phyloP scores from a whole-genome alignment of 2,329 filamentous ascomycete genomes.

The Geoglossum cookeanum region DNA sequence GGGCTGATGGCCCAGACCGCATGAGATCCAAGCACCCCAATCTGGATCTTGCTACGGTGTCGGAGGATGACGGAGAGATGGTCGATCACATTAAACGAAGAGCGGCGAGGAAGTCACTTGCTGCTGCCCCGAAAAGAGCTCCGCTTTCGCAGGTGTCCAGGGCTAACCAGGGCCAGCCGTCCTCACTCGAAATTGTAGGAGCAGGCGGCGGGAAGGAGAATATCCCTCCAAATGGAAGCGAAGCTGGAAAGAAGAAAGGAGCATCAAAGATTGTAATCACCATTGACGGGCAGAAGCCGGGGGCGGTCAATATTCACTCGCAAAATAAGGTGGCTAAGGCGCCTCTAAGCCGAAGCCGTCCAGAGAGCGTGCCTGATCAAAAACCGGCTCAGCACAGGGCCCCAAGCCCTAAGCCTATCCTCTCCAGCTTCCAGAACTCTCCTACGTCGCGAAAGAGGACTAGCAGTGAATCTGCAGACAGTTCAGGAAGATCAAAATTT shows the following conservation, averaged over 20 bases:
- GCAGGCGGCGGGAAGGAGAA: conserved; percentile 43
- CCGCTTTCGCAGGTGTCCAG: conserved; percentile 28
- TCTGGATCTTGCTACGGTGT: background rate
- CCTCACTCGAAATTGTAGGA: conserved; percentile 28
- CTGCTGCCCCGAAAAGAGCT: conserved; percentile 27
- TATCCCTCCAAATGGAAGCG: conserved; percentile 29
- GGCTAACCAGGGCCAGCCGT: conserved; percentile 22
- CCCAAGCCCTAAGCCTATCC: background rate
- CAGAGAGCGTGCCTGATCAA: background rate
- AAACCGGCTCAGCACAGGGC: background rate
- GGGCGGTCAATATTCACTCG: background rate
- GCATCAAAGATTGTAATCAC: background rate
- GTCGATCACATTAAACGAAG: background rate
- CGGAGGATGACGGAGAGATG: background rate
- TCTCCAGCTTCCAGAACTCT: background rate
- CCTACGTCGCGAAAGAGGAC: conserved; percentile 2
- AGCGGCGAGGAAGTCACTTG: conserved; percentile 20
- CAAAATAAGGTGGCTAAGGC: background rate
- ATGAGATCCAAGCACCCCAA: background rate
- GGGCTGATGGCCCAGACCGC: background rate
- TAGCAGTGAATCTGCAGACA: background rate
- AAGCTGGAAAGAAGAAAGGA: conserved; percentile 8
- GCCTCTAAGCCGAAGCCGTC: background rate
- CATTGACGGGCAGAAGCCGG: background rate
- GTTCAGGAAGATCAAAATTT: background rate